These are phyloP conservation scores for Penicillium frequentans DNA, from an alignment of 2,329 filamentous ascomycete species.

Conservation along the genomic window DNA sequence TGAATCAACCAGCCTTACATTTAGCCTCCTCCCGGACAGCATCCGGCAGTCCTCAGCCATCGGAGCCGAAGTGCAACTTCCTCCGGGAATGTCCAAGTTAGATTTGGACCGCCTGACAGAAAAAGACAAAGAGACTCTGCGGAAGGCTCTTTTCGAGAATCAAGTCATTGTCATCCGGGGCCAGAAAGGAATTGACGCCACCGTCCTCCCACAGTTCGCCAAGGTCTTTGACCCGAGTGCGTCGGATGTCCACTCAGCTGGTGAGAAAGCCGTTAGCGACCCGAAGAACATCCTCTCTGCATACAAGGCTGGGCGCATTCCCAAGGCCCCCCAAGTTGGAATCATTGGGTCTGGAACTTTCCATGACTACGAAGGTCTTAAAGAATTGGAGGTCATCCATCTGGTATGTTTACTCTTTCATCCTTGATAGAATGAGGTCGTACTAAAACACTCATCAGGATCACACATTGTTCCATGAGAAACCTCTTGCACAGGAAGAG, in stretches of 20 bases:
- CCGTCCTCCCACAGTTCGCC: conserved; percentile 2
- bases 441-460: neutral
- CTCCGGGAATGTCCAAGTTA: conserved; percentile 4
- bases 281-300: conserved; percentile 9
- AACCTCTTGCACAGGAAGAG: conserved; percentile 1
- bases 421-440: neutral
- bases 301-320: conserved; percentile 10
- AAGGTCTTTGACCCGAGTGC: conserved; percentile 9
- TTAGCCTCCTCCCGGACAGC: neutral
- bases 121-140: conserved; percentile 4
- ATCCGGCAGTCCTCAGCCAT: conserved; percentile 7
- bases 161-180: conserved; percentile 8
- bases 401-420: neutral
- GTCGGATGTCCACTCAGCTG: conserved; percentile 8
- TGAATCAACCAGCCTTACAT: conserved; percentile 1
- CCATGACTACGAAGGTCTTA: conserved; percentile 6
- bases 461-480: conserved; percentile 8
- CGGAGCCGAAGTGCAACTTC: conserved; percentile 6
- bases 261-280: conserved; percentile 10
- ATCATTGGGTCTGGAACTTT: conserved; percentile 8
- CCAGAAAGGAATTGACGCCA: conserved; percentile 9
- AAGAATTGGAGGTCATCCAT: conserved; percentile 6
- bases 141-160: conserved; percentile 4
- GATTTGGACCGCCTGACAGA: neutral
- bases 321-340: conserved; percentile 7